Evolutionary conservation across 1,139 yeast genomes (phyloP).

Genomic region (Candida sojae): DNA sequence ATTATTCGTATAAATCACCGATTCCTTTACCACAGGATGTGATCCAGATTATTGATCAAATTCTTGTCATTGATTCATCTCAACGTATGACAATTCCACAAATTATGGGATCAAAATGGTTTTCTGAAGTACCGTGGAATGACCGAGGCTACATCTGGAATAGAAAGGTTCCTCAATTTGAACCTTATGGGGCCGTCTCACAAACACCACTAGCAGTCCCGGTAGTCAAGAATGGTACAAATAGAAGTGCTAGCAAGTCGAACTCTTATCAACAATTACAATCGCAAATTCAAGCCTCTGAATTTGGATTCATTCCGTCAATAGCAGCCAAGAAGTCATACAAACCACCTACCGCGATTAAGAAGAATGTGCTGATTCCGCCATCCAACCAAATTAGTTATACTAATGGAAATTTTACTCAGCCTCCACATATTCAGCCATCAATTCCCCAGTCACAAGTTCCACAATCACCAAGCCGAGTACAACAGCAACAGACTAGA

Average conservation of each 20-base stretch:
- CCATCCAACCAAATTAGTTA: background rate
- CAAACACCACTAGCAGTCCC: slow-evolving; percentile 32
- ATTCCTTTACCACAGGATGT: slow-evolving; percentile 63
- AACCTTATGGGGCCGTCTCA: slow-evolving; percentile 50
- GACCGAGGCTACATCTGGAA: slow-evolving; percentile 46
- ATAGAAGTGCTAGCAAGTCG: slow-evolving; percentile 41
- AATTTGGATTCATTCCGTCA: slow-evolving; percentile 36
- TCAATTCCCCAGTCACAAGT: slow-evolving; percentile 6
- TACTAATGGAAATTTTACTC: background rate
- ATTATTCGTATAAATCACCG: slow-evolving; percentile 79
- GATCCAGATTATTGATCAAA: slow-evolving; percentile 67
- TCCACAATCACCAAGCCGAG: slow-evolving; percentile 4
- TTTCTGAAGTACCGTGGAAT: slow-evolving; percentile 42
- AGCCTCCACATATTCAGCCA: slow-evolving; percentile 7
- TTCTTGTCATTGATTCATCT: slow-evolving; percentile 53
- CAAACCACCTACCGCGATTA: slow-evolving; percentile 36
- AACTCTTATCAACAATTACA: slow-evolving; percentile 44
- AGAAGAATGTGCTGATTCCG: slow-evolving; percentile 16
- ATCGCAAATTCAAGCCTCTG: slow-evolving; percentile 40
- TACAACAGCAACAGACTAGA: slow-evolving; percentile 7
- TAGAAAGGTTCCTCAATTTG: slow-evolving; percentile 49
- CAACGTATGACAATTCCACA: slow-evolving; percentile 36
- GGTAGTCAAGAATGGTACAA: slow-evolving; percentile 38
- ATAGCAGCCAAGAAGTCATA: slow-evolving; percentile 28
- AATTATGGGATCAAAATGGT: slow-evolving; percentile 41